These are phyloP conservation scores for Castanospermum australe DNA, from an alignment of 306 rosid species.

Conservation along the genomic window DNA sequence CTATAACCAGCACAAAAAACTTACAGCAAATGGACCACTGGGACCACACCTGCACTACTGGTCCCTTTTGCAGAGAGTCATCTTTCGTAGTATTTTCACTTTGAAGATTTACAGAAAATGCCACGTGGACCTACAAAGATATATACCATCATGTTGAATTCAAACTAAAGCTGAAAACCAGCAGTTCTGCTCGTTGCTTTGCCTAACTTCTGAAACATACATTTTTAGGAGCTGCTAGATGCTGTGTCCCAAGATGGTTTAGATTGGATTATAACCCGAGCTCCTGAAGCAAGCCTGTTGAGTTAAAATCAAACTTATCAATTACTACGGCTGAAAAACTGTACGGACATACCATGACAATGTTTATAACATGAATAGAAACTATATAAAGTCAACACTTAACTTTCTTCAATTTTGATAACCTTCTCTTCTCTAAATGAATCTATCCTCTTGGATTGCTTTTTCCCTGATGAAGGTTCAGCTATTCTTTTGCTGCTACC, in stretches of 20 bases:
- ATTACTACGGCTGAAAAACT: conserved; percentile 16
- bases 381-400: conserved; percentile 43
- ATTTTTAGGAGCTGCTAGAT: conserved; percentile 37
- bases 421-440: conserved; percentile 66
- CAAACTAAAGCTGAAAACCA: conserved; percentile 27
- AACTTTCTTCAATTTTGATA: conserved; percentile 92
- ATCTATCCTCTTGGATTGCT: conserved; percentile 51
- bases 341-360: not conserved
- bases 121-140: conserved; percentile 28
- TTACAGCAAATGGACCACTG: conserved; percentile 42
- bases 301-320: conserved; percentile 40
- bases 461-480: conserved; percentile 47
- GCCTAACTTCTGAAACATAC: not conserved
- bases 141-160: conserved; percentile 40
- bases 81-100: conserved; percentile 37
- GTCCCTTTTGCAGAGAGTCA: conserved; percentile 34
- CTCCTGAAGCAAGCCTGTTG: conserved; percentile 98
- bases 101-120: conserved; percentile 37
- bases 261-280: conserved; percentile 87
- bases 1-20: conserved; percentile 29
- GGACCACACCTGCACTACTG: conserved; percentile 50
- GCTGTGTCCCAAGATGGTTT: conserved; percentile 41
- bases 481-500: conserved; percentile 54
- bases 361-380: conserved; percentile 22
- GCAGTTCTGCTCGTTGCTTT: conserved; percentile 2